Conservation (phyloP, 2,329 filamentous ascomycete genomes). For the Beauveria caledonica region DNA sequence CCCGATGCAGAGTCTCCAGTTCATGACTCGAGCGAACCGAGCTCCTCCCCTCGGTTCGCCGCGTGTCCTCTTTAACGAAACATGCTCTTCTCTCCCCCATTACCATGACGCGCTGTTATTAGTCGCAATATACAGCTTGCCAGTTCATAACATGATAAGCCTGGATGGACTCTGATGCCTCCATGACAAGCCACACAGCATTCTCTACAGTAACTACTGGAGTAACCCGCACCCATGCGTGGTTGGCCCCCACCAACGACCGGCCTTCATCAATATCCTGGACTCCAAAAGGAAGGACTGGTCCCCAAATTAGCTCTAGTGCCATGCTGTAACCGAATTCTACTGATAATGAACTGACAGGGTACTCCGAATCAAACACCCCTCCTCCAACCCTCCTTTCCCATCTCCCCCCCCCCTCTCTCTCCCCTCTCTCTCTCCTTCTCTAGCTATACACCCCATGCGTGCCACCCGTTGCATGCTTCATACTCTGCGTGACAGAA, state of each 20-base stretch:
- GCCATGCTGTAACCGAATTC: background rate
- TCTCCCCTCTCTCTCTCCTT: background rate
- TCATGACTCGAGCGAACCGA: background rate
- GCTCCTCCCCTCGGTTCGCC: background rate
- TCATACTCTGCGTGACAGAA: conserved; percentile 9
- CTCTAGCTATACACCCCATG: conserved; percentile 4
- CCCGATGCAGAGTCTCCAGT: background rate
- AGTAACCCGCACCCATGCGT: conserved; percentile 9
- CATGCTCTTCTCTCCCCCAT: background rate
- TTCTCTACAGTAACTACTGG: conserved; percentile 4
- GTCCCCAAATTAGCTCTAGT: background rate
- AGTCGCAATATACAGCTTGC: background rate
- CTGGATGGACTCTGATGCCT: conserved; percentile 3
- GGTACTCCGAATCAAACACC: background rate
- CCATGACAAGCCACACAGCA: conserved; percentile 1
- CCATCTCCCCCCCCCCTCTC: too few species aligned
- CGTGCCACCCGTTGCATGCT: conserved; percentile 8
- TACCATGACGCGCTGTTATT: background rate
- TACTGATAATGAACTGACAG: conserved; percentile 7
- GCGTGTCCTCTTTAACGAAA: background rate
- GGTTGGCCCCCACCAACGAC: conserved; percentile 12
- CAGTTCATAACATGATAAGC: background rate
- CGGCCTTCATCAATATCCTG: conserved; percentile 10
- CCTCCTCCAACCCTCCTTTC: background rate
- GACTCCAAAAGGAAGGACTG: conserved; percentile 5